Evolutionary conservation across 495 filamentous ascomycete genomes (phyloP).

Genomic region (Tuber brumale): DNA sequence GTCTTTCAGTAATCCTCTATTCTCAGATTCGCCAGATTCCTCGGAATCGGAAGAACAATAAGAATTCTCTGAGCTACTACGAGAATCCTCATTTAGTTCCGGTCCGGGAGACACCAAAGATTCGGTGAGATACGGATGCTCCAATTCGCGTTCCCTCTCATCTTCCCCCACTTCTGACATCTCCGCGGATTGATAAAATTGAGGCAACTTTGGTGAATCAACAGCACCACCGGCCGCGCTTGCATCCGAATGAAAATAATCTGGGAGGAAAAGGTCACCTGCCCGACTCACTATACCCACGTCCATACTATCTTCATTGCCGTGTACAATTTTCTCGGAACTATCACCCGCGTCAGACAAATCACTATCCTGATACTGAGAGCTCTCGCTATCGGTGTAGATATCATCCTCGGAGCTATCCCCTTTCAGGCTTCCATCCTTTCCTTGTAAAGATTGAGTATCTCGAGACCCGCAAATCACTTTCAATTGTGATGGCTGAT

Average conservation of each 20-base stretch:
- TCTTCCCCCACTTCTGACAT: conserved; percentile 1
- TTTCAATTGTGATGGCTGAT: background rate
- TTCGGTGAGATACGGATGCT: background rate
- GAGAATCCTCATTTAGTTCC: background rate
- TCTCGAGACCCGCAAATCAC: background rate
- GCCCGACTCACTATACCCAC: conserved; percentile 22
- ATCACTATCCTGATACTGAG: conserved; percentile 39
- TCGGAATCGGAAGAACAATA: background rate
- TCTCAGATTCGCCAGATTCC: background rate
- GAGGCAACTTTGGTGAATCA: conserved; percentile 8
- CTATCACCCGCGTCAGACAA: conserved; percentile 39
- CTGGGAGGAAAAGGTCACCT: background rate
- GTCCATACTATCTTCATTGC: conserved; percentile 37
- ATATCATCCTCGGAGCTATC: conserved; percentile 42
- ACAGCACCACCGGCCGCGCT: conserved; percentile 6
- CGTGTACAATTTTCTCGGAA: conserved; percentile 35
- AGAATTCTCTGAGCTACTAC: background rate
- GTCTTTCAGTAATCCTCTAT: background rate
- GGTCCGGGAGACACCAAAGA: background rate
- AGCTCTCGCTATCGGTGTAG: conserved; percentile 26
- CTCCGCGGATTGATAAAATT: background rate
- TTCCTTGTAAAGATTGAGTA: conserved; percentile 5
- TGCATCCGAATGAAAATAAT: conserved; percentile 8
- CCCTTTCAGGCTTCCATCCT: conserved; percentile 33
- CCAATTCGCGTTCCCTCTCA: conserved; percentile 8